Evolutionary conservation across 371 early-diverging fungal genomes (phyloP).

Genomic region (Amoeboaphelidium protococcarum): DNA sequence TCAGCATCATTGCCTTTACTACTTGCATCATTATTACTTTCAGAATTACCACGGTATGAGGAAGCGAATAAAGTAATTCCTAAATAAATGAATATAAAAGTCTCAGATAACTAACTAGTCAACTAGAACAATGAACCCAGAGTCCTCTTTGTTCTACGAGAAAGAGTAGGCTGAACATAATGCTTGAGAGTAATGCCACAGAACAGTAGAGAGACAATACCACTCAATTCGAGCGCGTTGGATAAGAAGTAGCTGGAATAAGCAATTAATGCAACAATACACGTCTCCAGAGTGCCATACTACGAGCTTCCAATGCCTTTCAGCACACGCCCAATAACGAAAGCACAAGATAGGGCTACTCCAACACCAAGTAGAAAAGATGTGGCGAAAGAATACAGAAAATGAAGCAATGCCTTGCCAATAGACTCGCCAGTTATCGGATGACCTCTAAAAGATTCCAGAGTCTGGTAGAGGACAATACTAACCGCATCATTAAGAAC

Average conservation of each 20-base stretch:
- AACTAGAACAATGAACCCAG: constrained; percentile 66
- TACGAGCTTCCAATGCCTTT: constrained; percentile 32
- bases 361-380: constrained; percentile 54
- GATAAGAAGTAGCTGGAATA: constrained; percentile 72
- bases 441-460: background rate
- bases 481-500: constrained; percentile 82
- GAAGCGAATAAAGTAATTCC: constrained; percentile 64
- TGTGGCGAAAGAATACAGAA: background rate
- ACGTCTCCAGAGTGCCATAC: constrained; percentile 47
- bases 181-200: constrained; percentile 72
- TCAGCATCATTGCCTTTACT: no score
- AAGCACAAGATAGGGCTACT: constrained; percentile 41
- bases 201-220: constrained; percentile 79
- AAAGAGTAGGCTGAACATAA: constrained; percentile 71
- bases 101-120: constrained; percentile 65
- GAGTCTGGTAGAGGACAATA: constrained; percentile 49
- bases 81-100: constrained; percentile 81
- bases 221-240: constrained; percentile 53
- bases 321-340: constrained; percentile 28
- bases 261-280: constrained; percentile 52
- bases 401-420: background rate
- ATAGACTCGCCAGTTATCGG: background rate
- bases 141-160: constrained; percentile 33
- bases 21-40: no score
- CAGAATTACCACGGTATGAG: no score